Evolutionary conservation across 768 basidiomycete genomes (phyloP).

Genomic region (Ephemerocybe angulata): DNA sequence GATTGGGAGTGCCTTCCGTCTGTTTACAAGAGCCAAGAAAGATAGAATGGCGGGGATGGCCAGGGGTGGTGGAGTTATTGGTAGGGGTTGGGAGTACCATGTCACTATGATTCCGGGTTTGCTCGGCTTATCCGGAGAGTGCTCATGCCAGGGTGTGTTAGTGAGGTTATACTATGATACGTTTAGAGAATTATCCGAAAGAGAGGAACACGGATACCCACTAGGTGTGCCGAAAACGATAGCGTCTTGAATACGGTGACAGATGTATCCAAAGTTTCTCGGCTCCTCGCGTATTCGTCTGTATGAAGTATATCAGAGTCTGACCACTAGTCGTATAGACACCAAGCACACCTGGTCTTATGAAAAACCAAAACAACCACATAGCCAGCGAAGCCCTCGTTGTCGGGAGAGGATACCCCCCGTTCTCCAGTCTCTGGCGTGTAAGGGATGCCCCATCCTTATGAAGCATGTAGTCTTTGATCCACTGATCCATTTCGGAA

Average conservation of each 20-base stretch:
- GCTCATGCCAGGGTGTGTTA: slow-evolving; percentile 55
- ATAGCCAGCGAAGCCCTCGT: slow-evolving; percentile 57
- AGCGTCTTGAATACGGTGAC: slow-evolving; percentile 53
- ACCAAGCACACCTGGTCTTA: slow-evolving; percentile 49
- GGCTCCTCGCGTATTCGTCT: slow-evolving; percentile 48
- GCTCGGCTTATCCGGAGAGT: slow-evolving; percentile 21
- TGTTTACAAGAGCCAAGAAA: slow-evolving; percentile 55
- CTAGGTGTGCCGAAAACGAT: slow-evolving; percentile 66
- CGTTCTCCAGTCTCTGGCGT: slow-evolving; percentile 34
- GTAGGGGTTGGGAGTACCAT: slow-evolving; percentile 45
- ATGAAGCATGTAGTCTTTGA: slow-evolving; percentile 66
- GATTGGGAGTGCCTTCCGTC: slow-evolving; percentile 31
- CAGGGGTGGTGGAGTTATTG: slow-evolving; percentile 55
- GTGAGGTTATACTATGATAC: slow-evolving; percentile 57
- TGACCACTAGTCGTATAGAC: background rate
- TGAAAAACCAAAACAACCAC: slow-evolving; percentile 78
- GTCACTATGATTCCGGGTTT: slow-evolving; percentile 22
- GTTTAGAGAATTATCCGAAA: slow-evolving; percentile 8
- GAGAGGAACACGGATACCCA: slow-evolving; percentile 16
- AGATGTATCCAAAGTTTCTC: slow-evolving; percentile 41
- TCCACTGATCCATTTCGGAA: slow-evolving; percentile 59
- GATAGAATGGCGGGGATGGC: slow-evolving; percentile 70
- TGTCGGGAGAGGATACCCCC: slow-evolving; percentile 56
- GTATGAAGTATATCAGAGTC: slow-evolving; percentile 4
- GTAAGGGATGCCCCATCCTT: slow-evolving; percentile 53